phyloP scores from a whole-genome alignment of 352 stramenopile genomes.

The Blastocystis sp. region DNA sequence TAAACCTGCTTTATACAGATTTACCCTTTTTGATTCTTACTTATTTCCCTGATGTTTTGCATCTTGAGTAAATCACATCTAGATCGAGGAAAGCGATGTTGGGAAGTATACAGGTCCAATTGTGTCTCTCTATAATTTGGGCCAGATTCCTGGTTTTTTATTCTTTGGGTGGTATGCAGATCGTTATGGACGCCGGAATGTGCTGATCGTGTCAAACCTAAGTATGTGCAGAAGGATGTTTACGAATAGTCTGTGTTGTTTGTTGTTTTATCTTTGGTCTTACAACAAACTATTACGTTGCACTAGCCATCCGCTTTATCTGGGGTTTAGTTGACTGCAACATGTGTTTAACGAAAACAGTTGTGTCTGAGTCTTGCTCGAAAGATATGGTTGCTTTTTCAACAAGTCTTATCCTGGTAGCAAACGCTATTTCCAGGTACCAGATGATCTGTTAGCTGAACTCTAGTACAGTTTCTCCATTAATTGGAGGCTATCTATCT shows the following conservation, averaged over 20 bases:
- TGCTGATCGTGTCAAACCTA: not conserved
- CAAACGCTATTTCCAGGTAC: not conserved
- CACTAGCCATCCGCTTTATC: not conserved
- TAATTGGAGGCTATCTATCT: conserved; percentile 18
- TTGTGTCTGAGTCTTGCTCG: not conserved
- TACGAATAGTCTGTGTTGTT: not conserved
- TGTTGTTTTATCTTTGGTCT: not conserved
- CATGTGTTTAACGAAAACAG: conserved; percentile 3
- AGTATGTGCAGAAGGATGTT: not conserved
- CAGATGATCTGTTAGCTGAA: not conserved
- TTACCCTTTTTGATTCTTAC: not conserved
- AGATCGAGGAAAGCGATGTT: conserved; percentile 49
- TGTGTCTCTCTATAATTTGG: conserved; percentile 11
- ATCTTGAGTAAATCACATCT: not conserved
- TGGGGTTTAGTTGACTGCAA: conserved; percentile 1
- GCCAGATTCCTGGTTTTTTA: conserved; percentile 7
- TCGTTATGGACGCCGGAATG: not conserved
- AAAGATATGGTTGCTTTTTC: not conserved
- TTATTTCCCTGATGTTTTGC: not conserved
- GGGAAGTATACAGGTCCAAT: conserved; percentile 46
- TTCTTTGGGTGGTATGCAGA: conserved; percentile 57
- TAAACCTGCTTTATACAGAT: conserved; percentile 46
- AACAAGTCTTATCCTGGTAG: conserved; percentile 7
- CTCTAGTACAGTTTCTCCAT: not conserved
- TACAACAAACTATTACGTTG: conserved; percentile 7